phyloP scores from a whole-genome alignment of 1,284 basidiomycete genomes.

The Exobasidium rhododendri region DNA sequence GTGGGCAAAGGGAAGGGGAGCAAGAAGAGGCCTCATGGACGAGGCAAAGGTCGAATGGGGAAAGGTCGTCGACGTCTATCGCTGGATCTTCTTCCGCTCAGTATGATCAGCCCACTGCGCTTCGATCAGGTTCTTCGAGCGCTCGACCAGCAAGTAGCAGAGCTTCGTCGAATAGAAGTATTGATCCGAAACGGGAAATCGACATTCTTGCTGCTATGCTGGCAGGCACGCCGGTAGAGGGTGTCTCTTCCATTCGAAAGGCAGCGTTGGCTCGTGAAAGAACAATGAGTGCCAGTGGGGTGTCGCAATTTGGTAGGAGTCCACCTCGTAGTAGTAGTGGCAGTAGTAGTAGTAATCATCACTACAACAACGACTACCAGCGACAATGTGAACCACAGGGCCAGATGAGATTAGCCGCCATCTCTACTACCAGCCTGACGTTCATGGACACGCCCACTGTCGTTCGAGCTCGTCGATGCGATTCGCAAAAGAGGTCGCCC shows the following conservation, averaged over 20 bases:
- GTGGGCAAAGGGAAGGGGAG: not conserved
- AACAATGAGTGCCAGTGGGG: constrained; percentile 9
- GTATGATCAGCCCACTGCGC: not conserved
- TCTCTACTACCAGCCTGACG: not conserved
- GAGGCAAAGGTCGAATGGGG: too few relatives aligned
- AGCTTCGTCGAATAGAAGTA: constrained; percentile 20
- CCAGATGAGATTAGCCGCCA: not conserved
- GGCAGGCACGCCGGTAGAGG: constrained; percentile 19
- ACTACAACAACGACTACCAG: too few relatives aligned
- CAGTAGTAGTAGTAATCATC: too few relatives aligned
- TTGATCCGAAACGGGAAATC: constrained; percentile 36
- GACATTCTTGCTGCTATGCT: constrained; percentile 41
- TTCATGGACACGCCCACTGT: not conserved
- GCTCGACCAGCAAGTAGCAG: not conserved
- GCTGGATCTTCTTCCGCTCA: not conserved
- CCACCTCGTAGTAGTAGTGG: constrained; percentile 10
- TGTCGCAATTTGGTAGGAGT: constrained; percentile 8
- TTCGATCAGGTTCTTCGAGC: not conserved
- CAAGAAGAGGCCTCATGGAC: not conserved
- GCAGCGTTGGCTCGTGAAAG: not conserved
- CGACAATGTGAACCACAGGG: not conserved
- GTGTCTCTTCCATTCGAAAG: constrained; percentile 9
- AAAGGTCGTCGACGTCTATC: not conserved
- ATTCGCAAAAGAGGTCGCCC: constrained; percentile 7
- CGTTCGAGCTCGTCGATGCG: not conserved